Conservation (phyloP, 176 grass and related monocot species). For the Zoysia japonica region DNA sequence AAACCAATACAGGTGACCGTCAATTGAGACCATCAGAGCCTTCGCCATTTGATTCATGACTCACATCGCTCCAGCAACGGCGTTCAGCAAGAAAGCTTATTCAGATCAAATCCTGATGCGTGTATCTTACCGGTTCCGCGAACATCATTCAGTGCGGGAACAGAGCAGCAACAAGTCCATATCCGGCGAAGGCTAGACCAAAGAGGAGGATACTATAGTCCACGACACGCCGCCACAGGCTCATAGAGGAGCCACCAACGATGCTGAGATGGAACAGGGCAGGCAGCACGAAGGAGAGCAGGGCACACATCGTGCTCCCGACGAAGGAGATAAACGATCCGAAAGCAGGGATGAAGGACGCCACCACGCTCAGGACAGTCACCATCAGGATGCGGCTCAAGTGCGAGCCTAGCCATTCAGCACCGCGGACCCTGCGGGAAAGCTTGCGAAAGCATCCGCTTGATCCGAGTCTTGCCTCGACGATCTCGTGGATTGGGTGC, state of each 20-base stretch:
- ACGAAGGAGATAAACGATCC: slow-evolving; percentile 83
- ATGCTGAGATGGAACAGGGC: slow-evolving; percentile 69
- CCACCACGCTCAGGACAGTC: slow-evolving; percentile 49
- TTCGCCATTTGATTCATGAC: slow-evolving; percentile 3
- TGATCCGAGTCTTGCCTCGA: slow-evolving; percentile 62
- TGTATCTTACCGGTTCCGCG: not conserved
- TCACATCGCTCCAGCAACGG: not conserved
- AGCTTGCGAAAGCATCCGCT: slow-evolving; percentile 61
- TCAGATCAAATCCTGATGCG: not conserved
- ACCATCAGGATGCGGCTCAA: slow-evolving; percentile 56
- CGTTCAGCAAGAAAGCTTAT: not conserved
- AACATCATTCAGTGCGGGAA: slow-evolving; percentile 4
- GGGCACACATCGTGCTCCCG: slow-evolving; percentile 71
- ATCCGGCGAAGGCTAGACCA: slow-evolving; percentile 59
- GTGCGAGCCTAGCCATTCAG: slow-evolving; percentile 54
- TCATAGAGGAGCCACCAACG: slow-evolving; percentile 58
- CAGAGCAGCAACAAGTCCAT: slow-evolving; percentile 54
- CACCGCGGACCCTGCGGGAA: not conserved
- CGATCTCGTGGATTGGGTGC: slow-evolving; percentile 88
- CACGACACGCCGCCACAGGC: slow-evolving; percentile 38
- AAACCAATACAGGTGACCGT: not conserved
- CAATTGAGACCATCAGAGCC: not conserved
- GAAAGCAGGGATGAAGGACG: slow-evolving; percentile 75
- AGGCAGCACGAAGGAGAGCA: slow-evolving; percentile 88
- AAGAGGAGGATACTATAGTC: slow-evolving; percentile 67